Evolutionary conservation across 495 filamentous ascomycete species (phyloP), one percentile per base, ranked within the genome.

Genomic region (Lasiosphaeria miniovina): DNA sequence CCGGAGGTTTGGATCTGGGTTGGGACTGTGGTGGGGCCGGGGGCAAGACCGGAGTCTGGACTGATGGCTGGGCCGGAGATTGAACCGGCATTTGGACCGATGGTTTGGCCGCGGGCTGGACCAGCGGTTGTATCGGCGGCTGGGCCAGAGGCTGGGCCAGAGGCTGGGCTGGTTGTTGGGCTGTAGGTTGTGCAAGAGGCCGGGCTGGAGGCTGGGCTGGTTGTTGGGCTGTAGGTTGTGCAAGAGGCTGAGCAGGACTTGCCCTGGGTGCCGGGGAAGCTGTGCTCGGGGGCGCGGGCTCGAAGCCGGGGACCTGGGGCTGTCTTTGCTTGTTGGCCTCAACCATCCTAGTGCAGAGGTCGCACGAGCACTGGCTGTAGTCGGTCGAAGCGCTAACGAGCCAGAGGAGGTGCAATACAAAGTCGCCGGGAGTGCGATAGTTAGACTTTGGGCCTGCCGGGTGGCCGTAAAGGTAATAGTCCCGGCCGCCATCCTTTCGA

Each of bases 401-500:
- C 73, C 73, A 80, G 8, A 77, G 50, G 15, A 72, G 61, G 51
- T 80, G 77, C 9, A 69, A 60, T 14, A 72, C 72, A 49, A 80
- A 77, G 14, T 80, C 76, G 17, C 62, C 65, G 2, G 75, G 66
- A 7, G 75, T 76, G 34, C 76, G 69, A 56, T 70, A 80, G 43
- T 63, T 60, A n/a, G 66, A 56, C 45, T 67, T 69, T 11, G 57
- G 54, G 0, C 75, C 71, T 6, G 61, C 61, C 1, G 77, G 77
- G 53, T 78, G 76, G 12, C 77, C 77, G 36, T 73, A 80, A 7
- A 77, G 60, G 56, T 74, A 76, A 54, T 72, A 74, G 55, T 78
- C 75, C n/a, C 67, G 60, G 32, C 52, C 58, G n/a, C 55, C 55
- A n/a, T 61, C 64, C 35, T 65, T 67, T 11, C 63, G 54, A 33